Evolutionary conservation across 768 basidiomycete genomes (phyloP), one percentile per base, ranked within the genome.

Genomic region (Boletus insuetus): DNA sequence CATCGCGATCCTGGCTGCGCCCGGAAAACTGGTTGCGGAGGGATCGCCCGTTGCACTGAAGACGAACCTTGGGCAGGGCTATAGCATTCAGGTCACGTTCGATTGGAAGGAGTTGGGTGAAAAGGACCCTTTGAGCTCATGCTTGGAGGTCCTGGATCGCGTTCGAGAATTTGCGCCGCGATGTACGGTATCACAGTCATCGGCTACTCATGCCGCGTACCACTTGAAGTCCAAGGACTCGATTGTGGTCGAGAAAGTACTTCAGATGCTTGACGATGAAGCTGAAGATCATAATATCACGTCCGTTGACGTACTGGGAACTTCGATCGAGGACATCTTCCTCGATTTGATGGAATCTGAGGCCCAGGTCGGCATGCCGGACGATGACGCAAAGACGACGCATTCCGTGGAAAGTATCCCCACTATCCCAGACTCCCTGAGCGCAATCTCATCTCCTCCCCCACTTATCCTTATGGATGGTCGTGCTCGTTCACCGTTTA

Each of bases 311-410:
- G 77, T 90, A 22, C 70, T 87, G 20, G 85, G 87, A 11, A 85
- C 89, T 1, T 82, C 87, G 9, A 85, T 93, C 39, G 90, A 93
- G 67, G 87, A 91, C 53, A 87, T 93, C 43, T 92, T 93, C 73
- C 76, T 93, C 19, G 77, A 80, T 39, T 70, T 93, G 17, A 89
- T 91, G 87, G 69, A 69, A 45, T 73, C 77, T 4, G 64, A 68
- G 49, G 43, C 17, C 29, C 53, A n/a, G 35, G 26, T 14, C 1
- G 52, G 40, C 22, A 62, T 45, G 2, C 43, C 34, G 16, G 72
- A 79, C 26, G 70, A 75, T 14, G 58, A 56, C 3, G 57, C 65
- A 14, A 60, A 64, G 41, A 64, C 59, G 17, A 55, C 61, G 34
- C 45, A 53, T 19, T 64, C 58, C 22, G 32, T 49, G 24, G 55